A percentile compares a stretch with the other conserved stretches of the same genome.
Evolutionary conservation across 1,139 yeast genomes (phyloP).

Genomic region (Suhomyces coccinellae): DNA sequence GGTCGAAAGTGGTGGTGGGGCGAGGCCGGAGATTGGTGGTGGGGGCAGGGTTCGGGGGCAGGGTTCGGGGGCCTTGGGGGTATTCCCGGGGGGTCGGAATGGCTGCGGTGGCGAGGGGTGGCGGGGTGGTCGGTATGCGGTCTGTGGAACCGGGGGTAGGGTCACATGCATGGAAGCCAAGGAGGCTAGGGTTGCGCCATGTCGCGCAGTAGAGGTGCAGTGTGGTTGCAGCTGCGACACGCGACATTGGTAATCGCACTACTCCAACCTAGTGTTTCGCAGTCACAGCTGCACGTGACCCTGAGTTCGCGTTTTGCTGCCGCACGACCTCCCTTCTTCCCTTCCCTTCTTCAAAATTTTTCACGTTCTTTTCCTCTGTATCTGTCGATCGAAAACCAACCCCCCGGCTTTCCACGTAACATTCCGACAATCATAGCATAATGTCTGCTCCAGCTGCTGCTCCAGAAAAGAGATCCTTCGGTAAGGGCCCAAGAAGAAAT

Average conservation of each 20-base stretch:
- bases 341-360: conserved; percentile 12
- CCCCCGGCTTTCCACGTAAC: conserved; percentile 89
- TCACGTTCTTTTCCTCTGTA: conserved; percentile 14
- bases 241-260: no score
- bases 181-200: neutral
- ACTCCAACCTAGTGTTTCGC: neutral
- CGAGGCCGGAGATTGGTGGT: neutral
- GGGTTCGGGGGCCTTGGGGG: no score
- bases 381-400: conserved; percentile 86
- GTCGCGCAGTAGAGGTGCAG: no score
- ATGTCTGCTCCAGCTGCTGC: conserved; percentile 63
- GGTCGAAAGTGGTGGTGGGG: neutral
- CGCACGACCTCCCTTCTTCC: neutral
- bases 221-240: neutral
- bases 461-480: conserved; percentile 59
- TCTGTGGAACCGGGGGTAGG: neutral
- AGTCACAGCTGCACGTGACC: neutral
- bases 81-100: no score
- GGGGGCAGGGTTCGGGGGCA: neutral
- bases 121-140: neutral
- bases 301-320: neutral
- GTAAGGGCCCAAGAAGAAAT: conserved; percentile 57
- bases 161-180: neutral
- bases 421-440: conserved; percentile 61
- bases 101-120: neutral